Conservation (phyloP, 2,329 filamentous ascomycete genomes). For the Colletotrichum sp. region DNA sequence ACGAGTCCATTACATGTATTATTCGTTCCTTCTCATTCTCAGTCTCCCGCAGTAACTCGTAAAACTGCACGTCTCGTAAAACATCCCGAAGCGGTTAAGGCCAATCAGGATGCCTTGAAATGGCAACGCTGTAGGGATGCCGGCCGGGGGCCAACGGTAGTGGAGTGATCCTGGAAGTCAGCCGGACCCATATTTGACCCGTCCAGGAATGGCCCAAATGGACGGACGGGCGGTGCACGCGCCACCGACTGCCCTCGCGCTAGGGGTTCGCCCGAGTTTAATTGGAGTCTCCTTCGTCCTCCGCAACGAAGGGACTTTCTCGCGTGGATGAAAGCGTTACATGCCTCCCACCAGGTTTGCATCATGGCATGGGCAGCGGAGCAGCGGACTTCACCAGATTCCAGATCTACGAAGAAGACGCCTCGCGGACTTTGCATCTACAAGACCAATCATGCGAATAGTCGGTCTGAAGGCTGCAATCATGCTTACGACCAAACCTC, state of each 20-base stretch:
- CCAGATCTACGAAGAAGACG: not conserved
- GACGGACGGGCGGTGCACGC: not conserved
- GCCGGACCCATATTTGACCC: slow-evolving; percentile 2
- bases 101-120: not conserved
- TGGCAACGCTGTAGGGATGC: not conserved
- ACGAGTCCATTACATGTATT: not conserved
- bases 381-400: not conserved
- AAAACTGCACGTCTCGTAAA: not conserved
- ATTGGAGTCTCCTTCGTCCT: not conserved
- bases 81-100: not conserved
- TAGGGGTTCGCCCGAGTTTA: not conserved
- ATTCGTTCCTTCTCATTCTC: not conserved
- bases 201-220: not conserved
- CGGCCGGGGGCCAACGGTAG: not conserved
- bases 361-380: not conserved
- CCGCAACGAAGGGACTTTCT: not conserved
- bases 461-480: not conserved
- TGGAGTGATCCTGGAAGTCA: not conserved
- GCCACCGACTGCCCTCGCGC: not conserved
- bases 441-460: not conserved
- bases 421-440: not conserved
- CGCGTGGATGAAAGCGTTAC: not conserved
- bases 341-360: not conserved
- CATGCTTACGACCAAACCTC: not conserved
- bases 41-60: not conserved